These are phyloP conservation scores for Debaryomyces robertsiae DNA, from an alignment of 1,139 yeast species.

Conservation along the genomic window DNA sequence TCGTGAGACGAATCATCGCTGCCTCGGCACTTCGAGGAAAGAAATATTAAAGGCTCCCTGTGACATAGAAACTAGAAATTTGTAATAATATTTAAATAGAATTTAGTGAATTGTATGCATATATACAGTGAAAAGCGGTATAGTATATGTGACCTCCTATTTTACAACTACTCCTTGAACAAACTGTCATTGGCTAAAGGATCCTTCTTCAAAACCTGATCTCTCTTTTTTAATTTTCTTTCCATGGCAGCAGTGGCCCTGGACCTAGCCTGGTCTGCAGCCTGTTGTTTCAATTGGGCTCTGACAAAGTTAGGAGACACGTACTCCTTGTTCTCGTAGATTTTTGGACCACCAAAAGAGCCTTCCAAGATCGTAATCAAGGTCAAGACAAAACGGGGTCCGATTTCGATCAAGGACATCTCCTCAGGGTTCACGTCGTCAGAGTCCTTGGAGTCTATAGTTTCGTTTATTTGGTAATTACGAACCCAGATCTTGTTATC, in stretches of 20 bases:
- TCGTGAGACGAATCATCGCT: no score
- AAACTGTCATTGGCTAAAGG: slow-evolving; percentile 82
- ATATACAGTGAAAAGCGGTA: slow-evolving; percentile 1
- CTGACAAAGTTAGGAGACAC: slow-evolving; percentile 95
- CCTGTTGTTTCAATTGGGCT: slow-evolving; percentile 80
- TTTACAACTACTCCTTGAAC: slow-evolving; percentile 49
- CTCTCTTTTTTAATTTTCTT: slow-evolving; percentile 75
- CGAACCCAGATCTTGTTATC: slow-evolving; percentile 96
- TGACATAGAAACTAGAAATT: no score
- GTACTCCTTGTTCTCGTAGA: slow-evolving; percentile 94
- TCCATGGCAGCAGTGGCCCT: slow-evolving; percentile 82
- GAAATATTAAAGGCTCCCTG: no score
- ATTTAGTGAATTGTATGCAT: no score
- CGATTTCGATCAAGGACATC: slow-evolving; percentile 85
- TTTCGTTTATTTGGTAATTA: slow-evolving; percentile 88
- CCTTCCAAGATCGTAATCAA: slow-evolving; percentile 93
- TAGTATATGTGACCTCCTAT: slow-evolving; percentile 7
- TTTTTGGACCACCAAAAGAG: slow-evolving; percentile 96
- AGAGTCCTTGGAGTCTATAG: slow-evolving; percentile 53
- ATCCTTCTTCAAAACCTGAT: slow-evolving; percentile 72
- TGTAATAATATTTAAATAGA: not conserved
- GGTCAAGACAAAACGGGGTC: slow-evolving; percentile 95
- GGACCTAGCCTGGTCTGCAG: slow-evolving; percentile 76
- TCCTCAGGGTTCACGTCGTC: slow-evolving; percentile 48
- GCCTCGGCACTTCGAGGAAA: no score